Evolutionary conservation across 2,329 filamentous ascomycete species (phyloP).

Genomic region (Talaromyces amestolkiae): DNA sequence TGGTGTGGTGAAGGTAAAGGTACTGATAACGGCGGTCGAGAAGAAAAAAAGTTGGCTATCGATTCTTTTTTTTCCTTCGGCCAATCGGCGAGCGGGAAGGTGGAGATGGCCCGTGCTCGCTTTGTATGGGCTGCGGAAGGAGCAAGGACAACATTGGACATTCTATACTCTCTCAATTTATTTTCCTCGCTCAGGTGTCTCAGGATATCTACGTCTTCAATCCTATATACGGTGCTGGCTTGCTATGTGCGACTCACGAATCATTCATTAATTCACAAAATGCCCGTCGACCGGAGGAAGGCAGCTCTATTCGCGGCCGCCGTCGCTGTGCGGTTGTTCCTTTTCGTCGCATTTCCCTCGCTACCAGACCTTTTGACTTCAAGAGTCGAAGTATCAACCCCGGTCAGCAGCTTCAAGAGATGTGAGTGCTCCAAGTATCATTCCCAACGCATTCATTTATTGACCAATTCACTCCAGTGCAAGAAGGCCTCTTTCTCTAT

Average conservation of each 20-base stretch:
- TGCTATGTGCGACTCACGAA: neutral
- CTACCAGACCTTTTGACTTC: slow-evolving; percentile 82
- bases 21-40: slow-evolving; percentile 31
- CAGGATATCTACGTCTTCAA: neutral
- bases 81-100: slow-evolving; percentile 28
- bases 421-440: slow-evolving; percentile 54
- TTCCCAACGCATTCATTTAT: neutral
- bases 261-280: slow-evolving; percentile 26
- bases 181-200: neutral
- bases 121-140: slow-evolving; percentile 19
- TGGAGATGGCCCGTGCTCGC: slow-evolving; percentile 33
- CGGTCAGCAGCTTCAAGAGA: slow-evolving; percentile 97
- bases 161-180: neutral
- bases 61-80: slow-evolving; percentile 19
- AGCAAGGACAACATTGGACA: neutral
- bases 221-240: neutral
- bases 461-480: slow-evolving; percentile 56
- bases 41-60: slow-evolving; percentile 35
- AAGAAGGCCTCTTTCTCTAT: slow-evolving; percentile 95
- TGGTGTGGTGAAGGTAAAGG: slow-evolving; percentile 31
- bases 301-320: slow-evolving; percentile 71
- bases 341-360: slow-evolving; percentile 77
- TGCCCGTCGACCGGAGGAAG: slow-evolving; percentile 59
- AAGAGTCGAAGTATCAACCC: slow-evolving; percentile 94
- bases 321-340: slow-evolving; percentile 71